phyloP scores from a whole-genome alignment of 768 basidiomycete species.

The Tricholoma furcatifolium region DNA sequence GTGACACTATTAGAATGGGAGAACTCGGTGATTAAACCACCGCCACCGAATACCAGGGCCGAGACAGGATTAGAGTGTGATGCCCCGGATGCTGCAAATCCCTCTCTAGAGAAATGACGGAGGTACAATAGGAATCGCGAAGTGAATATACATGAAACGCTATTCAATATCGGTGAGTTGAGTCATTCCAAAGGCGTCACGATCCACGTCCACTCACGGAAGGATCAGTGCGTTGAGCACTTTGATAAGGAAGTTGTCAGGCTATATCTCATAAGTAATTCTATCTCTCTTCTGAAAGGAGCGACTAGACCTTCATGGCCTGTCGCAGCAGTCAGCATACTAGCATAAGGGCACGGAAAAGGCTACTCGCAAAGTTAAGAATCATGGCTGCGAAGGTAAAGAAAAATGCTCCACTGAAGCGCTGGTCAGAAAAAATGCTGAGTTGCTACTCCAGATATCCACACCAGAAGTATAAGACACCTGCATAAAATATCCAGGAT shows the following conservation, averaged over 20 bases:
- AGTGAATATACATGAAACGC: constrained; percentile 16
- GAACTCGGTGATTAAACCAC: background rate
- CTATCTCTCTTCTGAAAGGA: background rate
- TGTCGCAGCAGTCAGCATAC: background rate
- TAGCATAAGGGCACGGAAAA: background rate
- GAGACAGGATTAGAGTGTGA: background rate
- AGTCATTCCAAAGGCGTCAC: background rate
- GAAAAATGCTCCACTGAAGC: constrained; percentile 1
- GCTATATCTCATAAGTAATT: background rate
- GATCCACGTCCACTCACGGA: constrained; percentile 4
- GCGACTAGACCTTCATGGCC: background rate
- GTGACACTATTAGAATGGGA: background rate
- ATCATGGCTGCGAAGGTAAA: constrained; percentile 5
- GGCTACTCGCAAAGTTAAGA: constrained; percentile 1
- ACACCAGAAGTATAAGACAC: constrained; percentile 15
- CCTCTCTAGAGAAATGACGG: background rate
- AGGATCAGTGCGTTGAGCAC: constrained; percentile 11
- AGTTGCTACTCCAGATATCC: background rate
- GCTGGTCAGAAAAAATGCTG: background rate
- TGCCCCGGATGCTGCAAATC: background rate
- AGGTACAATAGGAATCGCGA: constrained; percentile 15
- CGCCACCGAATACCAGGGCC: background rate
- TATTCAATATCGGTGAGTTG: background rate
- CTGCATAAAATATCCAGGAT: background rate
- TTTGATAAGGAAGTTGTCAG: constrained; percentile 3